Conservation (phyloP, 164 flowering plant species). For the Chimonanthus praecox region DNA sequence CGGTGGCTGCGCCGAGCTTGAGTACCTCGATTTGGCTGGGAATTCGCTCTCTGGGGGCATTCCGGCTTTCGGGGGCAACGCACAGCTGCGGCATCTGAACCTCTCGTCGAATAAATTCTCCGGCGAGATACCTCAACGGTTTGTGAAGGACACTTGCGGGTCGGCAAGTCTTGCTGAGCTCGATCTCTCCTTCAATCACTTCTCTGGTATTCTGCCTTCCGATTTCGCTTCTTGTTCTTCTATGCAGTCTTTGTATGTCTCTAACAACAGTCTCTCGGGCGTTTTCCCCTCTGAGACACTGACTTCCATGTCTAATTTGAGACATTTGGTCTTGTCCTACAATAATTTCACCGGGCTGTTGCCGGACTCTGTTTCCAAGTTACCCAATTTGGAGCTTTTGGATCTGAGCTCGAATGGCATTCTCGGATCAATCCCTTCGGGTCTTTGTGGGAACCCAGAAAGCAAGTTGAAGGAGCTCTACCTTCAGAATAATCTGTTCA, state of each 20-base stretch:
- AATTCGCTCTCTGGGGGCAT: conserved; percentile 25
- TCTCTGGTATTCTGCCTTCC: conserved; percentile 58
- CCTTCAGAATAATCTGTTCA: conserved; percentile 66
- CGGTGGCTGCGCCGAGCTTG: background rate
- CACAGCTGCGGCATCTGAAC: conserved; percentile 1
- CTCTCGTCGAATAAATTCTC: conserved; percentile 20
- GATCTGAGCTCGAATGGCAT: conserved; percentile 80
- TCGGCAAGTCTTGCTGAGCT: conserved; percentile 37
- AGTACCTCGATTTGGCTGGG: background rate
- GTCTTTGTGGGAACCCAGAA: conserved; percentile 38
- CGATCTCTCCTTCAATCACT: conserved; percentile 59
- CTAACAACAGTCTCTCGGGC: conserved; percentile 61
- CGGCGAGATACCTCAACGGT: conserved; percentile 36
- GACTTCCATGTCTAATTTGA: conserved; percentile 45
- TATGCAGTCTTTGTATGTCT: conserved; percentile 48
- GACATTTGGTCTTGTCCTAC: conserved; percentile 39
- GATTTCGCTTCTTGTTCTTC: conserved; percentile 45
- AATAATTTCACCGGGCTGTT: conserved; percentile 51
- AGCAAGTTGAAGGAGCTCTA: conserved; percentile 51
- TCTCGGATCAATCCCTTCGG: conserved; percentile 51
- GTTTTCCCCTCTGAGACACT: conserved; percentile 49
- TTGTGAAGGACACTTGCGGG: conserved; percentile 39
- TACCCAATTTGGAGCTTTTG: conserved; percentile 53
- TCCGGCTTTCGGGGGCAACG: background rate
- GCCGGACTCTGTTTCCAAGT: conserved; percentile 43